Base-by-base conservation (phyloP, 176 grass and related monocot species). In the Triticum timopheevii region DNA sequence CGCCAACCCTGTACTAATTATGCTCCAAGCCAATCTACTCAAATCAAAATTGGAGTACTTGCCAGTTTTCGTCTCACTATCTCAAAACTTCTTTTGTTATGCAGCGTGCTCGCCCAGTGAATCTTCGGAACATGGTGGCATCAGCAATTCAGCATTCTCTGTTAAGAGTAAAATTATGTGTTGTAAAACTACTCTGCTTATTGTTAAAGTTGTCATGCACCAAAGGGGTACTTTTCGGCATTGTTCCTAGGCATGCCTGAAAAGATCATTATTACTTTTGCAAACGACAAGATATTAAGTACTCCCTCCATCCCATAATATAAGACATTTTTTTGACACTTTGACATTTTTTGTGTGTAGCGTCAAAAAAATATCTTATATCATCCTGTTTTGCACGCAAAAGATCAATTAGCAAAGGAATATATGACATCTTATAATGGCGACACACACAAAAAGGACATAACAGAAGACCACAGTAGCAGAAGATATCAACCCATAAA, bases 41-140 rank as follows among this genome's bases (percentile, higher is more conserved):
- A n/a, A n/a, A n/a, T n/a, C n/a, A n/a, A n/a, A n/a, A n/a, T n/a
- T n/a, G n/a, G n/a, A n/a, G n/a, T n/a, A n/a, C 65, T 69, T 76
- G 10, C 20, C 10, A 33, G 67, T 52, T 0, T 7, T 27, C 58
- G 24, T 33, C 77, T 8, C 22, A 65, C 70, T 10, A 49, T 49
- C 40, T 75, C 24, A 19, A 19, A 7, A 30, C 15, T 23, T 15
- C 52, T 80, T 68, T 86, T 23, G 2, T 77, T 78, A 40, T 83
- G 85, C 85, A 91, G 89, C 38, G 45, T 80, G 15, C 89, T 87
- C 22, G 61, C 69, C 30, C 68, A 80, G 30, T 91, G 76, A 87
- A 49, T 28, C 61, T 39, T 38, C 27, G 3, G 10, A 1, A 13
- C 10, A 49, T 81, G 33, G 16, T 36, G 15, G n/a, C 38, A 39